Evolutionary conservation across 306 rosid genomes (phyloP).

Genomic region (Medicago ruthenica): DNA sequence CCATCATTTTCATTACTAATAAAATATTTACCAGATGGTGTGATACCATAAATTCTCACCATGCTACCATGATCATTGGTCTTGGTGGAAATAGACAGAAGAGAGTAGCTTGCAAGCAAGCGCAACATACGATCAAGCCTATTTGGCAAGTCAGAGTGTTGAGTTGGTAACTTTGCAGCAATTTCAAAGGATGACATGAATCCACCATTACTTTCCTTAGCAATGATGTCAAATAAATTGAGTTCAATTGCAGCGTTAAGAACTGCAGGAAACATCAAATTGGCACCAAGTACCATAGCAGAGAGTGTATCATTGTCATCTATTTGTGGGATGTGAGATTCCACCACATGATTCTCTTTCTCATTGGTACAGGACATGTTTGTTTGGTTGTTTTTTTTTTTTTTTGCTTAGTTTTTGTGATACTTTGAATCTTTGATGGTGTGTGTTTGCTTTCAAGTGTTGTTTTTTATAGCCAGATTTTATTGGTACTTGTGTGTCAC

Average conservation of each 20-base stretch:
- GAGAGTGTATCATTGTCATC: constrained; percentile 2
- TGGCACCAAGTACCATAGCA: constrained; percentile 42
- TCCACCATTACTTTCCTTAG: constrained; percentile 21
- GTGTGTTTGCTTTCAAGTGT: background rate
- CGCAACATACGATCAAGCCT: constrained; percentile 40
- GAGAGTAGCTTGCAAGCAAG: constrained; percentile 39
- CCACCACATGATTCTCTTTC: background rate
- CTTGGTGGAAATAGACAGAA: constrained; percentile 30
- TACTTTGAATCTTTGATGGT: background rate
- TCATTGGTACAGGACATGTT: background rate
- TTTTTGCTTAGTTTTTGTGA: background rate
- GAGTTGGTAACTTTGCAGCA: constrained; percentile 36
- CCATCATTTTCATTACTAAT: background rate
- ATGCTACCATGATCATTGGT: constrained; percentile 24
- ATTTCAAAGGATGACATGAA: constrained; percentile 38
- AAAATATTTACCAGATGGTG: constrained; percentile 5
- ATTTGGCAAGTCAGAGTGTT: constrained; percentile 26
- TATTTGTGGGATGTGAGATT: background rate
- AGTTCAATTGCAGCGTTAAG: constrained; percentile 50
- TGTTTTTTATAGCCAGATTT: too few relatives aligned
- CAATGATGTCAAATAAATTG: constrained; percentile 42
- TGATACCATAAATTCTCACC: constrained; percentile 4
- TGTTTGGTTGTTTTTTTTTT: background rate
- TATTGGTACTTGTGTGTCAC: too few relatives aligned
- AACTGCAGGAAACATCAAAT: constrained; percentile 39